phyloP scores from a whole-genome alignment of 2,329 filamentous ascomycete genomes.

The Colletotrichum coccodes region DNA sequence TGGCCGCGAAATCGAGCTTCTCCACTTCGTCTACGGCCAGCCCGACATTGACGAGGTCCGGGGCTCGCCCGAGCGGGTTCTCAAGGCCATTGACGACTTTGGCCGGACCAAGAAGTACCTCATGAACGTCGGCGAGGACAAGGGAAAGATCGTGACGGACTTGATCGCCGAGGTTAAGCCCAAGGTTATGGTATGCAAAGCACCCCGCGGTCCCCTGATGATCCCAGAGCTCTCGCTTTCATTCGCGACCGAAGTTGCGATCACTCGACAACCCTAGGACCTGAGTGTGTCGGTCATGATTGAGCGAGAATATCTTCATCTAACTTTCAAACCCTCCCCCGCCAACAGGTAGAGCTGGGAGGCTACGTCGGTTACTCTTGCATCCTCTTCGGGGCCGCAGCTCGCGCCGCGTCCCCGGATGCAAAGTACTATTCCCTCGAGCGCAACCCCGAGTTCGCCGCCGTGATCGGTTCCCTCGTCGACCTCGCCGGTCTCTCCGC shows the following conservation, averaged over 20 bases:
- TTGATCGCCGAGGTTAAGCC: constrained; percentile 76
- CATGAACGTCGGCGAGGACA: constrained; percentile 83
- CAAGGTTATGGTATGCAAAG: constrained; percentile 64
- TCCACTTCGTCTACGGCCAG: constrained; percentile 74
- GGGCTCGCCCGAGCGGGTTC: constrained; percentile 70
- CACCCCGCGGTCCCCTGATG: too few relatives aligned
- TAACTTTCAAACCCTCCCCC: neutral
- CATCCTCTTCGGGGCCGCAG: constrained; percentile 76
- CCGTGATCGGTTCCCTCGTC: constrained; percentile 74
- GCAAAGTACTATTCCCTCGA: constrained; percentile 80
- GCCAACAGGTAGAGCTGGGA: constrained; percentile 73
- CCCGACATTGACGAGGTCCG: constrained; percentile 71
- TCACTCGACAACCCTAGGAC: neutral
- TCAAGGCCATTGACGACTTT: constrained; percentile 77
- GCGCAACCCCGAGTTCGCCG: constrained; percentile 77
- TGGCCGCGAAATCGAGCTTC: constrained; percentile 78
- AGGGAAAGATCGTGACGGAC: constrained; percentile 76
- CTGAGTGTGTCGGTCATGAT: neutral
- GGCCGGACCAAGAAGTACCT: constrained; percentile 72
- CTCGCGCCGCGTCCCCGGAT: constrained; percentile 63
- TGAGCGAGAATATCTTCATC: neutral
- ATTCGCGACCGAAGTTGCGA: neutral
- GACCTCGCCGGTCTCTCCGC: constrained; percentile 79
- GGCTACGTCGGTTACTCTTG: constrained; percentile 87
- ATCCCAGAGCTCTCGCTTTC: neutral